Evolutionary conservation across 2,329 filamentous ascomycete genomes (phyloP), one percentile per base, ranked within the genome.

Genomic region (Scedosporium minutisporum): DNA sequence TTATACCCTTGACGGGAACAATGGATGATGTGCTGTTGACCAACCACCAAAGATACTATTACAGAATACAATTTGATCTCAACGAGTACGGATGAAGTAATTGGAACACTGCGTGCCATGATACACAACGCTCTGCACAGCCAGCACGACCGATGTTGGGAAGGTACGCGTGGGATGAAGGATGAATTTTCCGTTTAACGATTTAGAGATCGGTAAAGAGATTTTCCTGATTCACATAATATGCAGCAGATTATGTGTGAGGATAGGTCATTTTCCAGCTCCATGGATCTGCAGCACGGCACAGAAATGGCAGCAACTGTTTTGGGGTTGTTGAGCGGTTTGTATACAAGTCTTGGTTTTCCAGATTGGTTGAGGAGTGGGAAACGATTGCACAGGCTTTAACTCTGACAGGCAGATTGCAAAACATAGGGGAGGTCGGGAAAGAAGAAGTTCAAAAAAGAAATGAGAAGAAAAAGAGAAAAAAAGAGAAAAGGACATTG

Each of bases 201-300:
- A 48, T 10, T n/a, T 18, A 4, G 16, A 48, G n/a, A 9, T 48
- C 14, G 18, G 18, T 21, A 7, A 48, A 21, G 18, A 10, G 44
- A 48, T 48, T 48, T 57, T 10, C 23, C 9, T 9, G 38, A 59
- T 46, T 16, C 10, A 18, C 27, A 29, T 12, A 42, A 23, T n/a
- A 23, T 42, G 57, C 41, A 23, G 57, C 57, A 41, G 57, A 41
- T 14, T 5, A 23, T 44, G 57, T 59, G 6, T 59, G 57, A 59
- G 57, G 29, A 59, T 9, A 59, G 57, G 57, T 59, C 57, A 59
- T 42, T n/a, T 23, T 59, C 57, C 57, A 59, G 57, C 57, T 59
- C 27, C 57, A n/a, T 59, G 57, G 57, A 41, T 59, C 57, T 42
- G 33, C 38, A 44, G 33, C 41, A 48, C 44, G 44, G 44, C 33